Conservation (phyloP, 2,329 filamentous ascomycete genomes). For the Penicillium occitanis region DNA sequence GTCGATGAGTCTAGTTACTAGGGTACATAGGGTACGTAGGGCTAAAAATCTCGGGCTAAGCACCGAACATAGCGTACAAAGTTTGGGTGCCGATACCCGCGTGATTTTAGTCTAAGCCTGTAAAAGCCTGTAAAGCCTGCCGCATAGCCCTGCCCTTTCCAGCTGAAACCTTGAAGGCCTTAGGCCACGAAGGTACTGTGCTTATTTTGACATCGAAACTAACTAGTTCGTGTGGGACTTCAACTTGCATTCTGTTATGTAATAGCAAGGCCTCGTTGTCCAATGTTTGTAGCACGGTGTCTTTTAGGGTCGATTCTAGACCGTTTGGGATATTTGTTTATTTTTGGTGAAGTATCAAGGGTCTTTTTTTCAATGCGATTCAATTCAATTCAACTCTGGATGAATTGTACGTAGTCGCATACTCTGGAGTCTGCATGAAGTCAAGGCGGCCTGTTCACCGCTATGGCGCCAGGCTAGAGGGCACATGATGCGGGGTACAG, state of each 20-base stretch:
- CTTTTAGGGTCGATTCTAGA: conserved; percentile 1
- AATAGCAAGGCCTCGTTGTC: conserved; percentile 5
- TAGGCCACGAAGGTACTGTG: neutral
- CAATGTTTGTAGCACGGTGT: conserved; percentile 14
- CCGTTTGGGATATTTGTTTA: conserved; percentile 11
- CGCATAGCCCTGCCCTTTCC: conserved; percentile 10
- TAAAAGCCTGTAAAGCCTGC: neutral
- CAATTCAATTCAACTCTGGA: neutral
- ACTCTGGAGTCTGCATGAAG: neutral
- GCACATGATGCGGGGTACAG: conserved; percentile 21
- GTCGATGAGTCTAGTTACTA: neutral
- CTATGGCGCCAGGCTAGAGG: neutral
- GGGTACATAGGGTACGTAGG: neutral
- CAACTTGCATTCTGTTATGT: conserved; percentile 10
- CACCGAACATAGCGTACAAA: neutral
- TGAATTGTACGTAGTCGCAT: too few species aligned
- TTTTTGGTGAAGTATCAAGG: neutral
- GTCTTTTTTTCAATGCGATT: neutral
- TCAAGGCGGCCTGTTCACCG: neutral
- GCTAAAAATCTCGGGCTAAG: neutral
- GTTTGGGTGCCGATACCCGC: conserved; percentile 9
- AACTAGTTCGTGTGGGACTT: neutral
- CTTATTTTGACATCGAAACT: conserved; percentile 5
- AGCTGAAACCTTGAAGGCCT: neutral
- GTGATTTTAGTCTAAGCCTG: neutral